Evolutionary conservation across 2,329 filamentous ascomycete species (phyloP), one percentile per base, ranked within the genome.

Genomic region (Phaeosphaeriaceae sp.): DNA sequence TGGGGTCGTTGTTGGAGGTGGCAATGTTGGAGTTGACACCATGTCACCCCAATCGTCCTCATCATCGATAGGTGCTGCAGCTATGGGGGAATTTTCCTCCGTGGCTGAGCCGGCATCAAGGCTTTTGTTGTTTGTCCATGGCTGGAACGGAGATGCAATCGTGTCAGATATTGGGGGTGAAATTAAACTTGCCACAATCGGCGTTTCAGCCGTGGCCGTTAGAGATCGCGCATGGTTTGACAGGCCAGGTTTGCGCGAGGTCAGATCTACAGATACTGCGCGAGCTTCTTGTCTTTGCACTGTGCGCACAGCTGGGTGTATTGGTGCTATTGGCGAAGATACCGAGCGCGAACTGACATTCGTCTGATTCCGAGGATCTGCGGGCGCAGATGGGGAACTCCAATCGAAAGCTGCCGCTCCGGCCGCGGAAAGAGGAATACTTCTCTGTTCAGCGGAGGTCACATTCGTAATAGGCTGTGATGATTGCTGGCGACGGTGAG

Each of bases 1-100:
- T 13, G 56, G 28, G n/a, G 50, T 44, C 18, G 48, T 50, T 16
- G 55, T 52, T 12, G 57, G 55, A 23, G 52, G 60, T n/a, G 67
- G 56, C 1, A 64, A 42, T 7, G 64, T 64, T 40, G 71, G 68
- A 12, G 64, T 73, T 35, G 72, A 64, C 34, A 74, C 65, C 72
- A 74, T 74, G 33, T 74, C 72, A 43, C 72, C 72, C 72, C 72
- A 74, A 18, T 73, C 68, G 20, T 74, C 71, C 12, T 71, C 67
- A 34, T 62, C 60, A 18, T 71, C 63, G 33, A 51, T 41, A 16
- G 46, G 44, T 12, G 26, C 42, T 12, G 26, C 42, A 23, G 30
- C 26, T 2, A 46, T 26, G 18, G 29, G 17, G 9, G 50, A 28
- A 35, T 39, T 8, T 23, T 53, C 58, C 13, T 48, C 36, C 13